Base-by-base conservation (phyloP, 768 basidiomycete genomes). In the Cystoderma amianthinum region DNA sequence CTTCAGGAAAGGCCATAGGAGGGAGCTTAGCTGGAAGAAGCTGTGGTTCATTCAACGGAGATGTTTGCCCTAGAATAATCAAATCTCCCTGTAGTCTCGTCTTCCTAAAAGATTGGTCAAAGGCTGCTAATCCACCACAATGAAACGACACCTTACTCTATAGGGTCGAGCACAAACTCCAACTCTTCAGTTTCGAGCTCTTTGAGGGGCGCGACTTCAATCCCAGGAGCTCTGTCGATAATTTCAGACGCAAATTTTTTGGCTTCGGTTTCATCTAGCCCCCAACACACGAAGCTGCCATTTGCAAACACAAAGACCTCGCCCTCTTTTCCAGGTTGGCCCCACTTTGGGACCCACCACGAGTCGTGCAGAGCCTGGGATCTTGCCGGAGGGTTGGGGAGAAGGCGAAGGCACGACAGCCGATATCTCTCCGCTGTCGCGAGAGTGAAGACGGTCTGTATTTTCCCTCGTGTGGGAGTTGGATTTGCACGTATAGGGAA, bases 211-310 rank as follows among this genome's bases (percentile, higher is more conserved):
- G 71, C 76, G 6, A 91, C 66, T 56, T 90, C 80, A 19, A 81
- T 74, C 1, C 69, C 72, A 0, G 68, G 59, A 2, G 70, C 69
- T 17, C 63, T 69, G 28, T 62, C 60, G 35, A 90, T 66, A 21
- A 92, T 70, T 39, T 86, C 71, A 18, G 62, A 57, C 17, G 79
- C 73, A 57, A 94, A 93, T 36, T 61, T 64, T 45, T 66, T 69
- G 2, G 85, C 92, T 28, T 86, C 86, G 6, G 71, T 70, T 58
- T 93, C 88, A 11, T 69, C 75, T 41, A 93, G 61, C 4, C 90
- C 91, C 92, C 92, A 96, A 50, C 82, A 90, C 4, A 96, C 93
- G 44, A 91, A 83, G 49, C 79, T 87, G 2, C 92, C 92, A 48
- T 89, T 91, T 15, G 75, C 71, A 57, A 96, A 96, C 10, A 96